Conservation (phyloP, 768 basidiomycete genomes). For the Tulasnella sp. region DNA sequence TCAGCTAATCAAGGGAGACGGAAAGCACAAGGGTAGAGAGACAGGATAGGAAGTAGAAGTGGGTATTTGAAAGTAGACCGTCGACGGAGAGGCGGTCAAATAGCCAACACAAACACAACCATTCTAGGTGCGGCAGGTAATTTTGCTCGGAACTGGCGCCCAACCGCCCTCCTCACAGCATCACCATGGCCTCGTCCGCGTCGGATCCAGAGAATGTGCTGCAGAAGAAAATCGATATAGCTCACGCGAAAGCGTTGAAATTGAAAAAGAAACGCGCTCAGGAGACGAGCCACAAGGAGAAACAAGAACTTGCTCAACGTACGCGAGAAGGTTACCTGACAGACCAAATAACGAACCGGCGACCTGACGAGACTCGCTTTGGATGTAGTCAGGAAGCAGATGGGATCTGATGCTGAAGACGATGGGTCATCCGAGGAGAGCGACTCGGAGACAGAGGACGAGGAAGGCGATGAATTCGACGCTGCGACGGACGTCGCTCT, state of each 20-base stretch:
- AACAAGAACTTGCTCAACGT: slow-evolving; percentile 33
- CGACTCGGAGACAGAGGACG: slow-evolving; percentile 81
- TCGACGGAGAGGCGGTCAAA: neutral
- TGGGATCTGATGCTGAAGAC: slow-evolving; percentile 35
- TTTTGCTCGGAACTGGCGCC: neutral
- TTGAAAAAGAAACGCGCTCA: slow-evolving; percentile 79
- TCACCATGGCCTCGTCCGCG: neutral
- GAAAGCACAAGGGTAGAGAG: neutral
- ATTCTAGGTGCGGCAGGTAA: neutral
- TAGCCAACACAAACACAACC: neutral
- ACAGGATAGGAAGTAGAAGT: neutral
- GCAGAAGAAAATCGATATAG: slow-evolving; percentile 42
- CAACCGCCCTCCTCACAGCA: neutral
- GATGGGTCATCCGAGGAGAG: slow-evolving; percentile 30
- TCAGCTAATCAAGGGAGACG: neutral
- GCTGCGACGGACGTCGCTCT: slow-evolving; percentile 91
- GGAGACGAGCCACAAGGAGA: slow-evolving; percentile 34
- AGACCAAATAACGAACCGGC: no score
- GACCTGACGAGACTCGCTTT: neutral
- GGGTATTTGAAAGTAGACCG: neutral
- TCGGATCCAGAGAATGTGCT: neutral
- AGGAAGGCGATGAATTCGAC: slow-evolving; percentile 89
- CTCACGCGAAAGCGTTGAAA: slow-evolving; percentile 73
- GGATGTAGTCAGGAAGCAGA: slow-evolving; percentile 71
- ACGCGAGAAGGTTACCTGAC: slow-evolving; percentile 23